A percentile compares a stretch with the other conserved stretches of the same genome.
phyloP scores from a whole-genome alignment of 805 yeast species.

The Myxozyma geophila region DNA sequence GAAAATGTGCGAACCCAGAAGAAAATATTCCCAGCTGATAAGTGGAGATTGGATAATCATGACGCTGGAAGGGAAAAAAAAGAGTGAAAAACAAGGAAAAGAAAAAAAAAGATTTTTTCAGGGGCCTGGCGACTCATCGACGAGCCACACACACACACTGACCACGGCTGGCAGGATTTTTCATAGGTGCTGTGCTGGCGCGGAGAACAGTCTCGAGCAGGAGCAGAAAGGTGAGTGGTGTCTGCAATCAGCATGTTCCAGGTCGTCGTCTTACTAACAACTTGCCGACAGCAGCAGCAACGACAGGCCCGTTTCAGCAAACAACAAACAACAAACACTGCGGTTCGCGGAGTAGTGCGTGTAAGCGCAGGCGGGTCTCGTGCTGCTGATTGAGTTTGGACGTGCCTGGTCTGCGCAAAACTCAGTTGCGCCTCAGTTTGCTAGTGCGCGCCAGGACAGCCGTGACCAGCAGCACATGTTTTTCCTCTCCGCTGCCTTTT shows the following conservation, averaged over 20 bases:
- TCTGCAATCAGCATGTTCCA: no score
- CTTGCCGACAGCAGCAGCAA: no score
- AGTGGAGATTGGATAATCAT: neutral
- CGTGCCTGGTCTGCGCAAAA: neutral
- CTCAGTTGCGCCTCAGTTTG: neutral
- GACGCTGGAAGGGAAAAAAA: neutral
- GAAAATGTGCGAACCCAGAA: neutral
- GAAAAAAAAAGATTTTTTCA: slow-evolving; percentile 7
- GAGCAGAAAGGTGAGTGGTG: no score
- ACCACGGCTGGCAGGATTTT: neutral
- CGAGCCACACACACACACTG: neutral
- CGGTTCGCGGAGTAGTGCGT: no score
- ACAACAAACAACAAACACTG: no score
- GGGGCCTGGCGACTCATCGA: slow-evolving; percentile 11
- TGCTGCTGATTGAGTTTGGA: slow-evolving; percentile 8
- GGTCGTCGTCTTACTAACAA: no score
- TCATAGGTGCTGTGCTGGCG: no score
- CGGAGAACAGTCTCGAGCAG: no score
- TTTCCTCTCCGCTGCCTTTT: neutral
- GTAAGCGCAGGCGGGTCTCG: neutral
- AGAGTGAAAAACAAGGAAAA: no score
- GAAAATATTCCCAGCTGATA: neutral
- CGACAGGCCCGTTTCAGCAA: no score
- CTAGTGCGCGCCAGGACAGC: neutral
- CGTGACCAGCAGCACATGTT: neutral